Base-by-base conservation (phyloP, 2,329 filamentous ascomycete genomes). In the Fusarium redolens region DNA sequence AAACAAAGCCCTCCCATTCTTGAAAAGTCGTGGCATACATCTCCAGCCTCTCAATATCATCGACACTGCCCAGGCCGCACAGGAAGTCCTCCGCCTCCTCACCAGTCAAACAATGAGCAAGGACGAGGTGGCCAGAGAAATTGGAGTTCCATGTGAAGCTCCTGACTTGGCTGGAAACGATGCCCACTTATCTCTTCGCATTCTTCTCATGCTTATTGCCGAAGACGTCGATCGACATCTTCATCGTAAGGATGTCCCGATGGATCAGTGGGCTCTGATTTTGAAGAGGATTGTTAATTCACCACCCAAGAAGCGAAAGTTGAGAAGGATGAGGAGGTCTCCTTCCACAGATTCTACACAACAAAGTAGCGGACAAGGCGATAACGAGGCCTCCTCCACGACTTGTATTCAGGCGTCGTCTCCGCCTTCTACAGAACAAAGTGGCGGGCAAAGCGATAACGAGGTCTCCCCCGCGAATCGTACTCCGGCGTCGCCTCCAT, bases 321-420 rank as follows among this genome's bases (percentile, higher is more conserved):
- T 33, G 30, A 14, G 7, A 14, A 28, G 18, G 12, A 40, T 14
- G 12, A 14, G 0, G 3, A 9, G 1, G 5, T 5, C 12, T 4
- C 18, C 44, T 20, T 12, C 25, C 5, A 5, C 25, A 30, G 45
- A 48, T 28, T 18, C 5, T 13, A 13, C 22, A 45, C 22, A 45
- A 14, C 20, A 45, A 45, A 28, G 22, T 20, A 45, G 22, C 6
- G 14, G 22, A 14, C 18, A 12, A 40, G 11, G 20, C 38, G 18
- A n/a, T n/a, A n/a, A 7, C 11, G 5, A 13, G 20, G 3, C 7
- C 11, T 18, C 15, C n/a, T 22, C n/a, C 5, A 18, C 9, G 12
- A 14, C 18, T 18, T 11, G 22, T 45, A 14, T 25, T 13, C 25
- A 2, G 22, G 9, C 28, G 43, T 20, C 7, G 5, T 14, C 22